Base-by-base conservation (phyloP, 805 yeast genomes). In the Kazachstania kunashirensis region DNA sequence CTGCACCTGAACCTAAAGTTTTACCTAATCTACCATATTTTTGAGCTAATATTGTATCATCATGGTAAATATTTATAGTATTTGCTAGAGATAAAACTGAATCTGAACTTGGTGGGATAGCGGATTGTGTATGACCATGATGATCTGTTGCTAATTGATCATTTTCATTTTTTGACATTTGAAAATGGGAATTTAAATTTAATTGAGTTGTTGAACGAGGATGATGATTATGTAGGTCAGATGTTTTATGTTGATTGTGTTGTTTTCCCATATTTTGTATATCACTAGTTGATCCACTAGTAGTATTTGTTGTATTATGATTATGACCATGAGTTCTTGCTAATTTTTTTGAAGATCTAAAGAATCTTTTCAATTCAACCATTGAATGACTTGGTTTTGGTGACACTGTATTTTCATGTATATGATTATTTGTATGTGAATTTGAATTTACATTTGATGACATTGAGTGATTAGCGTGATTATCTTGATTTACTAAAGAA, bases 1-100 rank as follows among this genome's bases (percentile, higher is more conserved):
- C 94, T 10, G 92, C 94, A 39, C 94, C 94, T 1, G 85, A 76
- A 13, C 94, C 94, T 32, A 83, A 58, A 40, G 78, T 70, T 53
- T 79, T 79, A 34, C 89, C 88, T 43, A 79, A 57, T 45, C 74
- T 78, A 38, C 89, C 84, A 53, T 82, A 83, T 49, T 81, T 77
- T 40, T 66, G 67, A 10, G 68, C 67, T 33, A 75, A 53, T 0
- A 70, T 65, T 11, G 77, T 73, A 41, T 73, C 78, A 27, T 67
- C 68, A 43, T 68, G 75, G 45, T 60, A 60, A 13, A 68, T 71
- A 60, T 50, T 53, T 11, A 53, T 48, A 33, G 53, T 54, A 41
- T 55, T 55, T 14, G 59, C 55, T 35, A 50, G 38, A n/a, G 57
- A 59, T 24, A 51, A 44, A 24, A 52, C 52, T n/a, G 55, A 59